Evolutionary conservation across 306 rosid species (phyloP), one percentile per base, ranked within the genome.

Genomic region (Quercus cerris): DNA sequence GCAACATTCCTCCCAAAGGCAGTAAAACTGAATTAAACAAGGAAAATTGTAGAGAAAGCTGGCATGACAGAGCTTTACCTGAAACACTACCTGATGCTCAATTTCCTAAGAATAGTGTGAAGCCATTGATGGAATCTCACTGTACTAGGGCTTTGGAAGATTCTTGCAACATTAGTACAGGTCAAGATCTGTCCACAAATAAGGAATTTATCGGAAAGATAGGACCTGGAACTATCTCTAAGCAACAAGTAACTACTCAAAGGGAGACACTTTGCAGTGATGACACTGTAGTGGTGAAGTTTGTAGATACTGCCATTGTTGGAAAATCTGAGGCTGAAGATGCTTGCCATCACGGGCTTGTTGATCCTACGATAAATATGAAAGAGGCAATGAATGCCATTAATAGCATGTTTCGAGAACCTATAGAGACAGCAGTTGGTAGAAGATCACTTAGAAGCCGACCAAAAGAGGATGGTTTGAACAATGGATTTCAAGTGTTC

Each of bases 361-460:
- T 93, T 51, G 99, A 95, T 82, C 99, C 99, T 59, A 93, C 99
- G 7, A 82, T 95, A 85, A 95, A 95, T 78, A 90, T 93, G 98
- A 95, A 91, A 86, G 97, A 95, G 81, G 99, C 97, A 23, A 93
- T 91, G 93, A 87, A 81, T 81, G 96, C 87, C 81, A 93, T 95
- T 71, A 90, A 93, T 78, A 83, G 88, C 82, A 95, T 93, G 99
- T 95, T 95, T 82, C 81, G 89, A 59, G 94, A 87, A 76, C 98
- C 99, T 69, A 71, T 95, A 68, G 93, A 90, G 77, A 80, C 83
- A 41, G 88, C 76, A 18, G 68, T 85, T 49, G 78, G 84, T 55
- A 84, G 86, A 84, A 85, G 87, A 82, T 82, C 92, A 25, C 76
- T 61, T 52, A 85, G 82, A 81, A 79, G 84, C 54, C 79, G 18